Evolutionary conservation across 2,329 filamentous ascomycete species (phyloP).

Genomic region (Ampelomyces quisqualis): DNA sequence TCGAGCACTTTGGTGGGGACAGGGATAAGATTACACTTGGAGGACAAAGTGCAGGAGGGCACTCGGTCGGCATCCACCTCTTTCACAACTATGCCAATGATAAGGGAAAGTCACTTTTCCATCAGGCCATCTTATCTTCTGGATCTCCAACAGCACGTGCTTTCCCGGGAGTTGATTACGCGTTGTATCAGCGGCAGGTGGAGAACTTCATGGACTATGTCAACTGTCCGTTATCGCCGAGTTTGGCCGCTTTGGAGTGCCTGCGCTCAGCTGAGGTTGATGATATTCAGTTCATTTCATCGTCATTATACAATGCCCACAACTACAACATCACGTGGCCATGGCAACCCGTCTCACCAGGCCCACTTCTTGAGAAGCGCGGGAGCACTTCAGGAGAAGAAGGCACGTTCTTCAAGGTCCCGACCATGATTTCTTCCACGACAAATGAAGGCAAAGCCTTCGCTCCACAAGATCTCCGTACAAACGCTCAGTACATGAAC

Average conservation of each 20-base stretch:
- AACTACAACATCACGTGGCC: conserved; percentile 51
- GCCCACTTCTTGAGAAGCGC: conserved; percentile 50
- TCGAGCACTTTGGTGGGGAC: conserved; percentile 44
- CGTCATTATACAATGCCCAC: conserved; percentile 43
- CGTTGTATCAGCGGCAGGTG: conserved; percentile 35
- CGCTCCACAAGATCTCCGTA: conserved; percentile 34
- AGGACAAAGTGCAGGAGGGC: conserved; percentile 46
- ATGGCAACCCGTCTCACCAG: conserved; percentile 52
- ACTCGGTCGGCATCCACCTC: conserved; percentile 40
- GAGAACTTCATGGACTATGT: conserved; percentile 33
- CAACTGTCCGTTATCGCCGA: conserved; percentile 27
- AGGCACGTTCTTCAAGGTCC: conserved; percentile 39
- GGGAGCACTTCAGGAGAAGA: conserved; percentile 45
- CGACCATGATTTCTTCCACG: conserved; percentile 40
- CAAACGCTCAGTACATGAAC: conserved; percentile 42
- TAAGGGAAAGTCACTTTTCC: conserved; percentile 34
- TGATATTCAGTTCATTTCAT: conserved; percentile 45
- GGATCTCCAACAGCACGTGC: conserved; percentile 40
- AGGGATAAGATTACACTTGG: conserved; percentile 43
- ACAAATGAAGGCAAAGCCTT: conserved; percentile 40
- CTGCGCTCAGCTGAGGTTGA: conserved; percentile 43
- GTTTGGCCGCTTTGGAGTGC: conserved; percentile 41
- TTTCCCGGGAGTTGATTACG: conserved; percentile 37
- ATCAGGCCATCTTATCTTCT: conserved; percentile 37
- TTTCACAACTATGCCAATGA: conserved; percentile 42